These are phyloP conservation scores for Arctium minus DNA, from an alignment of 129 eudicot species.

Conservation along the genomic window DNA sequence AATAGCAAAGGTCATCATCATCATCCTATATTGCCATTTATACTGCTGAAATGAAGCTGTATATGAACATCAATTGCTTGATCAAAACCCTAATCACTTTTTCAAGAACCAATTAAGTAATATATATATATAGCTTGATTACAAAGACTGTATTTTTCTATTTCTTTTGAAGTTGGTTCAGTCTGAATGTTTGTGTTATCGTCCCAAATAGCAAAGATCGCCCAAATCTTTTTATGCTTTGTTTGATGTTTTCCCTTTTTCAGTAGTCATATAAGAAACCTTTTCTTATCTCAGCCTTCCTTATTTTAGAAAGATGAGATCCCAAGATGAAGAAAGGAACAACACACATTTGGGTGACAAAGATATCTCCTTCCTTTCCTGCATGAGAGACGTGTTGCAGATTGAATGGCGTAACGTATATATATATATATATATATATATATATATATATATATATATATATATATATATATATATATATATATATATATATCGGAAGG, in stretches of 20 bases:
- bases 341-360: constrained; percentile 24
- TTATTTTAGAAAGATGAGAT: neutral
- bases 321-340: constrained; percentile 20
- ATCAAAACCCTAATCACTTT: neutral
- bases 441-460: neutral
- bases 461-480: neutral
- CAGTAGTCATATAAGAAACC: neutral
- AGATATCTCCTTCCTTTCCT: neutral
- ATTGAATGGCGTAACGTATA: neutral
- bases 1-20: neutral
- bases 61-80: neutral
- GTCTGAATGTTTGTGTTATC: neutral
- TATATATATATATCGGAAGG: neutral
- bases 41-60: neutral
- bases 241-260: constrained; percentile 3
- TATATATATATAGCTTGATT: neutral
- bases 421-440: neutral
- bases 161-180: neutral
- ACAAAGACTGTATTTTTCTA: neutral
- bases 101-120: neutral
- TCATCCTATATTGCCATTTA: neutral
- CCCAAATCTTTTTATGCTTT: neutral
- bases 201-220: neutral
- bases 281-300: neutral
- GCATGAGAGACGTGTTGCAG: neutral